Evolutionary conservation across 2,329 filamentous ascomycete species (phyloP).

Genomic region (Apiospora marii): DNA sequence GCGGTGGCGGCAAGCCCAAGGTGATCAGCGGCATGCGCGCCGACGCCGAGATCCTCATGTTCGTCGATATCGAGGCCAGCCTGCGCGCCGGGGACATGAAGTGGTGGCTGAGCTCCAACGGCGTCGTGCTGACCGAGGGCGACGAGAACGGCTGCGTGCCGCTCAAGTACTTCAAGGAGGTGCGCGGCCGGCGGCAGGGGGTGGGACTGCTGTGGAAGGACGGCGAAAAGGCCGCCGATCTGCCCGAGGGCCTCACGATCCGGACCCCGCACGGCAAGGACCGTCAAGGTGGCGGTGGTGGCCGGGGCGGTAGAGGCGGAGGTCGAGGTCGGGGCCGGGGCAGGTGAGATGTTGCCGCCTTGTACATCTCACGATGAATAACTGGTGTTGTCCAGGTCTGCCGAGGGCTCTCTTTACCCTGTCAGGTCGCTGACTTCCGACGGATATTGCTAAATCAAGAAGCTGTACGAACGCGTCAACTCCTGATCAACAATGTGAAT

Average conservation of each 20-base stretch:
- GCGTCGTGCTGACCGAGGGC: conserved; percentile 73
- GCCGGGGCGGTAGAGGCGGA: conserved; percentile 47
- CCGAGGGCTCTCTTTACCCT: neutral
- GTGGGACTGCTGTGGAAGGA: conserved; percentile 74
- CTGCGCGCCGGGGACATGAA: conserved; percentile 65
- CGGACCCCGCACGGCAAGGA: conserved; percentile 57
- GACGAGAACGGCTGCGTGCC: conserved; percentile 68
- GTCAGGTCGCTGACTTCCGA: neutral
- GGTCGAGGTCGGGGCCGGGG: conserved; percentile 37
- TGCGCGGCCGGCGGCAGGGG: conserved; percentile 66
- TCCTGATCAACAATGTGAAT: neutral
- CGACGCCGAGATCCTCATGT: conserved; percentile 80
- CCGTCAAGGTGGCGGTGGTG: conserved; percentile 42
- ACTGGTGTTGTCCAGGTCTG: neutral
- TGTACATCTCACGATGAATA: neutral
- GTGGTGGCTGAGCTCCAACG: conserved; percentile 85
- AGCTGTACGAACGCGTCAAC: neutral
- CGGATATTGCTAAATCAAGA: neutral
- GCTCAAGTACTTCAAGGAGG: conserved; percentile 73
- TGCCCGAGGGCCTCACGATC: conserved; percentile 67
- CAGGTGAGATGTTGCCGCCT: conserved; percentile 23
- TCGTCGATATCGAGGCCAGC: conserved; percentile 75
- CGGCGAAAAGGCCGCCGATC: conserved; percentile 70
- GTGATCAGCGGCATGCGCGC: conserved; percentile 84
- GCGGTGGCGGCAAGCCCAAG: conserved; percentile 23